phyloP scores from a whole-genome alignment of 1,284 basidiomycete species.

The Pseudozyma tsukubaensis region DNA sequence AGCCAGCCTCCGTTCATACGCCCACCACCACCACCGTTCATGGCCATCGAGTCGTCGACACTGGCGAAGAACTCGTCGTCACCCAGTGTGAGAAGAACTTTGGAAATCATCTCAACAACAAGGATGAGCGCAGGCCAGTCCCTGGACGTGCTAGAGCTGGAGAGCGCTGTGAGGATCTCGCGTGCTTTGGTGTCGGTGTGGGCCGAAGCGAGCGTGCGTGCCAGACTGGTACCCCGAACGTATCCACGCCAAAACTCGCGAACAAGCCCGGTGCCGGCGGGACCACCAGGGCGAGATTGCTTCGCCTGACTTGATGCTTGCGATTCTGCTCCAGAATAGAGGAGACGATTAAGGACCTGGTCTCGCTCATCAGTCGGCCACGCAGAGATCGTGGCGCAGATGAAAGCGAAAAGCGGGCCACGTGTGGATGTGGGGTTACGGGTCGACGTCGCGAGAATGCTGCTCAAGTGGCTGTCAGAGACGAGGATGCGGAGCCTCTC shows the following conservation, averaged over 20 bases:
- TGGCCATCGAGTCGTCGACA: constrained; percentile 5
- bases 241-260: constrained; percentile 67
- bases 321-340: constrained; percentile 29
- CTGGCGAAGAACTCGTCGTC: constrained; percentile 93
- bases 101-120: constrained; percentile 84
- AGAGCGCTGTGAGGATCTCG: constrained; percentile 34
- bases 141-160: constrained; percentile 1
- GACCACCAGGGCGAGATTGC: constrained; percentile 19
- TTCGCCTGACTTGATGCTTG: not conserved
- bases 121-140: constrained; percentile 77
- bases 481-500: constrained; percentile 48
- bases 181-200: constrained; percentile 26
- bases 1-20: constrained; percentile 69
- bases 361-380: constrained; percentile 56
- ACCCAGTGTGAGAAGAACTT: constrained; percentile 88
- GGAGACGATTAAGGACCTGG: constrained; percentile 43
- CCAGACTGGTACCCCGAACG: constrained; percentile 53
- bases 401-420: constrained; percentile 57
- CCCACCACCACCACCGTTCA: constrained; percentile 15
- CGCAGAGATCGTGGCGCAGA: constrained; percentile 52
- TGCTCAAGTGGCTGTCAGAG: constrained; percentile 53
- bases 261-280: constrained; percentile 48
- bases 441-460: constrained; percentile 54
- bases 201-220: constrained; percentile 45
- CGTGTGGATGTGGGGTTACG: constrained; percentile 56